phyloP scores from a whole-genome alignment of 1,139 yeast genomes.

The Debaryomyces fabryi region DNA sequence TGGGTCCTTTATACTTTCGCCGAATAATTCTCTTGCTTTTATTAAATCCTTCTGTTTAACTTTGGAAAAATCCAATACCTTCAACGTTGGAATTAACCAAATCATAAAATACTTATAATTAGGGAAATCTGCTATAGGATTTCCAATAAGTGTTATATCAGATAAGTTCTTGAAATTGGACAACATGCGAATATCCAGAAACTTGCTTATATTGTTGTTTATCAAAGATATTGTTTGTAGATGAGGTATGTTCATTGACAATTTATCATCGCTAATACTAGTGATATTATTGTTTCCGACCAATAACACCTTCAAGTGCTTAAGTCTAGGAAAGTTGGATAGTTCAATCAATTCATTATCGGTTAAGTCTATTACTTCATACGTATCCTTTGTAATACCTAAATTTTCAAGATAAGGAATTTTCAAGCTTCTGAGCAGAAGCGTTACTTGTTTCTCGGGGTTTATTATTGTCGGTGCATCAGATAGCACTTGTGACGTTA shows the following conservation, averaged over 20 bases:
- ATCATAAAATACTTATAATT: conserved; percentile 64
- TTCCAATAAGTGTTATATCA: conserved; percentile 58
- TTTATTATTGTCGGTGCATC: conserved; percentile 37
- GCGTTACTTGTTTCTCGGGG: conserved; percentile 40
- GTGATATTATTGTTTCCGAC: conserved; percentile 60
- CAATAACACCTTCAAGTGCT: conserved; percentile 52
- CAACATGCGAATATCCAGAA: conserved; percentile 43
- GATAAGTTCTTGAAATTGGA: conserved; percentile 39
- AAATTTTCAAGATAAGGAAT: conserved; percentile 41
- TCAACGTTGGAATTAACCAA: conserved; percentile 64
- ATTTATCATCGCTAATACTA: conserved; percentile 26
- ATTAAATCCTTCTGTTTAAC: conserved; percentile 59
- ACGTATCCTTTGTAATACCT: conserved; percentile 33
- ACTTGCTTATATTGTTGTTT: conserved; percentile 50
- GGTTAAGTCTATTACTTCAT: conserved; percentile 65
- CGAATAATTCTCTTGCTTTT: conserved; percentile 49
- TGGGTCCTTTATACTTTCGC: conserved; percentile 21
- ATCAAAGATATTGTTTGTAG: conserved; percentile 54
- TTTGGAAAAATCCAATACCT: conserved; percentile 66
- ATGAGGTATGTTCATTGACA: conserved; percentile 39
- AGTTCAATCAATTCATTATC: conserved; percentile 63
- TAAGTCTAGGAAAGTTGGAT: conserved; percentile 52
- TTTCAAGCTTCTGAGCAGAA: conserved; percentile 37
- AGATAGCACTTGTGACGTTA: conserved; percentile 37
- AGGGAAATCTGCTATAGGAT: conserved; percentile 57